phyloP scores from a whole-genome alignment of 2,329 filamentous ascomycete genomes.

The Pseudonectria foliicola region DNA sequence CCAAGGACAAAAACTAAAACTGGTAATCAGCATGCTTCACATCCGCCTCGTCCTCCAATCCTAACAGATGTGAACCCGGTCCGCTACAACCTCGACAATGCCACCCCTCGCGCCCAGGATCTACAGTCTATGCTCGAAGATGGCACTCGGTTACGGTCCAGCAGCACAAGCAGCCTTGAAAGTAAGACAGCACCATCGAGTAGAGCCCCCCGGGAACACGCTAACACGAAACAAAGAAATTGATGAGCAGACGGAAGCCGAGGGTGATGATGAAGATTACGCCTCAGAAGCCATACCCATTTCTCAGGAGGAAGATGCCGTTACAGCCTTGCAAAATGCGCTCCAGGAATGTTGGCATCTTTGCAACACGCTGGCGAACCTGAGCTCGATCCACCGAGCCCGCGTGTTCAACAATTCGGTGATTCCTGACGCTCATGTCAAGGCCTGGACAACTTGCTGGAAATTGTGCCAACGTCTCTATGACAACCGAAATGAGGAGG shows the following conservation, averaged over 20 bases:
- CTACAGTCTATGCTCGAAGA: constrained; percentile 63
- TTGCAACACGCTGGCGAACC: constrained; percentile 80
- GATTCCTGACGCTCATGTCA: constrained; percentile 71
- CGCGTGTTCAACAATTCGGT: constrained; percentile 70
- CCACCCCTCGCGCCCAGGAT: constrained; percentile 79
- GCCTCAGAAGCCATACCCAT: constrained; percentile 36
- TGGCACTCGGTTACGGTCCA: constrained; percentile 51
- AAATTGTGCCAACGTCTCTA: constrained; percentile 85
- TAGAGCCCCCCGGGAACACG: background rate
- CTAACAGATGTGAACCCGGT: constrained; percentile 65
- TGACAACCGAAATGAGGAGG: constrained; percentile 66
- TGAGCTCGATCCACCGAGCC: constrained; percentile 78
- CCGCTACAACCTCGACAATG: constrained; percentile 58
- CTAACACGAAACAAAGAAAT: constrained; percentile 39
- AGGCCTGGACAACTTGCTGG: constrained; percentile 93
- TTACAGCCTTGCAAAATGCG: constrained; percentile 64
- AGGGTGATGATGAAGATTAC: constrained; percentile 47
- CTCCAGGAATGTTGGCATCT: constrained; percentile 88
- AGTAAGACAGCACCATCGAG: constrained; percentile 41
- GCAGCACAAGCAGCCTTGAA: constrained; percentile 69
- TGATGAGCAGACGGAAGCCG: constrained; percentile 45
- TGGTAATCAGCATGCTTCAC: constrained; percentile 9
- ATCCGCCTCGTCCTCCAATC: constrained; percentile 60
- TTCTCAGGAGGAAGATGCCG: constrained; percentile 48
- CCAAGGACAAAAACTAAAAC: constrained; percentile 1